A percentile compares a stretch with the other conserved stretches of the same genome.
These are phyloP conservation scores for Pythium dissotocum DNA, from an alignment of 352 stramenopile species.

Conservation along the genomic window DNA sequence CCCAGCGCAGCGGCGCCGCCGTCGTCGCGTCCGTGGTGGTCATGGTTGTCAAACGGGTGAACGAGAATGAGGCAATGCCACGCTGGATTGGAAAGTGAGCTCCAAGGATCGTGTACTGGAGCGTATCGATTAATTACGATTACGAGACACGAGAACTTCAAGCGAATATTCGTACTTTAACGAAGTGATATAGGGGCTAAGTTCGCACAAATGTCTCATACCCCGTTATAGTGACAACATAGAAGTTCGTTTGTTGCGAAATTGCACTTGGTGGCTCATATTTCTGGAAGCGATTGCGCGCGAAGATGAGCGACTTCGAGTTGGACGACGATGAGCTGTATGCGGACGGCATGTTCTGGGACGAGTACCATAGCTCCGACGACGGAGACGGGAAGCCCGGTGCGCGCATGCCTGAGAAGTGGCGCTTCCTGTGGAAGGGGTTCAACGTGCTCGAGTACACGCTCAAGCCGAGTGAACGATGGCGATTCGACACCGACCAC, in stretches of 20 bases:
- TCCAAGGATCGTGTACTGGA: too few relatives aligned
- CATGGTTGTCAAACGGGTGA: not conserved
- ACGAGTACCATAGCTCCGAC: not conserved
- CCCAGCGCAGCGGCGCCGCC: slow-evolving; percentile 44
- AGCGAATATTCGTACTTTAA: not conserved
- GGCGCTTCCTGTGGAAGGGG: not conserved
- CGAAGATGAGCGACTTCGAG: not conserved
- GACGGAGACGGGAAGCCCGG: not conserved
- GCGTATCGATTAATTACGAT: not conserved
- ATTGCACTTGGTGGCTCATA: not conserved
- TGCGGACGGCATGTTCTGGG: not conserved
- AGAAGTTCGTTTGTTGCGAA: not conserved
- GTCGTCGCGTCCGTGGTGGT: not conserved
- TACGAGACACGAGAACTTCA: not conserved
- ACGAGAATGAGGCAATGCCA: not conserved
- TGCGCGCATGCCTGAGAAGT: not conserved
- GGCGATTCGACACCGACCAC: not conserved
- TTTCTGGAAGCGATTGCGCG: not conserved
- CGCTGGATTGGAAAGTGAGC: too few relatives aligned
- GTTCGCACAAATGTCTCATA: not conserved
- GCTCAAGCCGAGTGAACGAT: not conserved
- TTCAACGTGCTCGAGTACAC: not conserved
- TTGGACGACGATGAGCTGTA: not conserved
- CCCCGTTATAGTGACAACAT: not conserved
- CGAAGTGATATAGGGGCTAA: not conserved